Evolutionary conservation across 352 stramenopile species (phyloP), one percentile per base, ranked within the genome.

Genomic region (Globisporangium polare): DNA sequence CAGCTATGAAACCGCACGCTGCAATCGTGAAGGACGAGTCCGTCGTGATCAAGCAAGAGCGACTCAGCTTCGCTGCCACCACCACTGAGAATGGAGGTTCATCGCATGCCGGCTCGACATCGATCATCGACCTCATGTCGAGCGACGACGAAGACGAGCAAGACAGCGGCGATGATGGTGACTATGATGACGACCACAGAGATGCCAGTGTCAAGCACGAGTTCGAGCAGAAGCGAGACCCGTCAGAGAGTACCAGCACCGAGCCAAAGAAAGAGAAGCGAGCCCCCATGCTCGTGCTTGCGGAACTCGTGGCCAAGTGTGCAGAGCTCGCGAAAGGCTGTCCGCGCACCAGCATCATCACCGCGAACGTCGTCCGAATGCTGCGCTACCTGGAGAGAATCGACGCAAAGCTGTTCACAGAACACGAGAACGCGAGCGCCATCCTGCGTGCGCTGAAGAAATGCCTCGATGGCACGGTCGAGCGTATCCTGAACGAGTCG

Each of bases 51-150:
- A 51, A 51, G 20, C 22, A 51, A 51, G 45, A 51, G 22, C 45
- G 24, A 29, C 17, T 51, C n/a, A n/a, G 7, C 4, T 50, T 26
- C 5, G 37, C 37, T 42, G 12, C 12, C 37, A 45, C 20, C 39
- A 45, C 4, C 1, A 45, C 9, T 37, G 9, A 20, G 45, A 33
- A 3, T 51, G 22, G 20, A 17, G 12, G 43, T 22, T n/a, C 3
- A 20, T 17, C 45, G 22, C n/a, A 51, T 51, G 22, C 10, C n/a
- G 45, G 15, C 10, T 29, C 45, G 2, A n/a, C 45, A n/a, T 51
- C 45, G 6, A 31, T 51, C 15, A 51, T 51, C 22, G 22, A 51
- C n/a, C 45, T 51, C 45, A n/a, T 51, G 45, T 51, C 45, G 13
- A 51, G 45, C 24, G 45, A 29, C 20, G 24, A 29, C 12, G 45